Evolutionary conservation across 306 rosid species (phyloP), one percentile per base, ranked within the genome.

Genomic region (Luffa aegyptiaca): DNA sequence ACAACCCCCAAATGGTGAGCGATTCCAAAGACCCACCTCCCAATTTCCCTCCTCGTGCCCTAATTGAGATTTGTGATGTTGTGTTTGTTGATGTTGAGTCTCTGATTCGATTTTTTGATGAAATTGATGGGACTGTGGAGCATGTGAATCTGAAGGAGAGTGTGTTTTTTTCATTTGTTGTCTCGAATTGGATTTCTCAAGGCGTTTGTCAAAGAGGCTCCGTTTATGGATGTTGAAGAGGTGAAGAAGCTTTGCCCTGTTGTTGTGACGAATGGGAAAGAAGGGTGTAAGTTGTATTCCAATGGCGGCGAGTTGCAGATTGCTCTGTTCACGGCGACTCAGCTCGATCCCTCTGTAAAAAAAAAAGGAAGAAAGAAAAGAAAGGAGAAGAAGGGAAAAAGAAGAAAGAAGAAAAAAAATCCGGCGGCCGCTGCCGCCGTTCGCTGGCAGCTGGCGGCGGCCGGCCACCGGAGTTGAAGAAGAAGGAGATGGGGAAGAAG

Each of bases 341-440:
- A 93, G 90, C 86, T 96, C 2, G 99, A 96, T 83, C 99, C 98
- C 1, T n/a, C n/a, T n/a, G n/a, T n/a, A n/a, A n/a, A n/a, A n/a
- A n/a, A n/a, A n/a, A n/a, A n/a, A n/a, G n/a, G n/a, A n/a, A n/a
- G n/a, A n/a, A n/a, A n/a, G n/a, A n/a, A n/a, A n/a, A n/a, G n/a
- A n/a, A n/a, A n/a, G n/a, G n/a, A n/a, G n/a, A n/a, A n/a, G n/a
- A n/a, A n/a, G n/a, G n/a, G n/a, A n/a, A n/a, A n/a, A n/a, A n/a
- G n/a, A n/a, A n/a, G n/a, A n/a, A n/a, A n/a, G n/a, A n/a, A n/a
- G n/a, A n/a, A n/a, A n/a, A n/a, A n/a, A n/a, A n/a, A n/a, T n/a
- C n/a, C n/a, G n/a, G n/a, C n/a, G n/a, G n/a, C n/a, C n/a, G n/a
- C n/a, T n/a, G n/a, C n/a, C n/a, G n/a, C n/a, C n/a, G n/a, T n/a